Evolutionary conservation across 176 grass and related monocot genomes (phyloP), one percentile per base, ranked within the genome.

Genomic region (Zoysia japonica): DNA sequence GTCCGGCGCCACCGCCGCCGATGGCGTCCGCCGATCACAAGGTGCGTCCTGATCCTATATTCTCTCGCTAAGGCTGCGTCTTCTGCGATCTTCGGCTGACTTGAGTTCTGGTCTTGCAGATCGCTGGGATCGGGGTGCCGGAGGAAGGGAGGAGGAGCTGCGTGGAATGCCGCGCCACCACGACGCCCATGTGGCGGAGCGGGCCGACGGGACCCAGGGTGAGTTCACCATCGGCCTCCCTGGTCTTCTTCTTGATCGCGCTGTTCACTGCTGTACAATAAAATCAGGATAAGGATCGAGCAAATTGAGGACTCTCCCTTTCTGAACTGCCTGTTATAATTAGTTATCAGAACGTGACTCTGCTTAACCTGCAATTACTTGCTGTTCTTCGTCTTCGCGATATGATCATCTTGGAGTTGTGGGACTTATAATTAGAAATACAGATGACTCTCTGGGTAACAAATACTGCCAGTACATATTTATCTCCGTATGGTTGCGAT

Each of bases 151-250:
- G 83, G 84, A 85, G 81, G 76, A 77, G 89, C 80, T 94, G 92
- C 75, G 75, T 90, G 65, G 83, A 91, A 83, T 94, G 92, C 84
- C 85, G 79, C 74, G 84, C 92, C 49, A 94, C 89, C 79, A 83
- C 82, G 51, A 91, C 92, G 73, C 89, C 92, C 72, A 90, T 94
- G 51, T 94, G 92, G 92, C 73, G 89, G 64, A 82, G 92, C 41
- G 92, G 92, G 15, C 89, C 92, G 36, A 89, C 89, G 16, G 92
- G 92, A 1, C 89, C 86, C 38, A 94, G 90, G 92, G 92, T 93
- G 78, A 75, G 85, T 79, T 48, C 52, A 55, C 72, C 45, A 49
- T 49, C 67, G 54, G 28, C 5, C 2, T 47, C 47, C 8, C 11
- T 45, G 11, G 16, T 54, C 65, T 54, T 28, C 28, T 28, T 54